phyloP scores from a whole-genome alignment of 106 monocot species.

The Dactylorhiza incarnata region DNA sequence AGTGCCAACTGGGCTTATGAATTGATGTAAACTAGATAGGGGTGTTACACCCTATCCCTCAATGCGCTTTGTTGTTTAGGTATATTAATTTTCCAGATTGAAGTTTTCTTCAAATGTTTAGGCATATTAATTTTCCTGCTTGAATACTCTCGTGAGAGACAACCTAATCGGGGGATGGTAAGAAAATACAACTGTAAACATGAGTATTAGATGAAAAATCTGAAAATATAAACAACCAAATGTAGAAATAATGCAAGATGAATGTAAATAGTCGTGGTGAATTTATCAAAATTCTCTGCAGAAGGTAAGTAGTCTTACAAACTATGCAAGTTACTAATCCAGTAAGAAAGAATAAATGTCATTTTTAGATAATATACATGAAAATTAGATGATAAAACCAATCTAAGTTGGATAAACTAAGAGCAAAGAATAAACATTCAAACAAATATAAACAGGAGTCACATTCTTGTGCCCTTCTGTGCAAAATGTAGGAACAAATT shows the following conservation, averaged over 20 bases:
- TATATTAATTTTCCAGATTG: neutral
- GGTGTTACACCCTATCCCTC: too few relatives aligned
- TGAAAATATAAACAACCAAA: neutral
- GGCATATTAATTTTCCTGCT: conserved; percentile 38
- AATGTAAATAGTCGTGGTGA: too few relatives aligned
- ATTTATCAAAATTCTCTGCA: neutral
- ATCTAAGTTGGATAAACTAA: too few relatives aligned
- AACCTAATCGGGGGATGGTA: conserved; percentile 32
- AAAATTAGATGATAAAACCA: neutral
- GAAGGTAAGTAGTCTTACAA: neutral
- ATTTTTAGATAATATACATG: neutral
- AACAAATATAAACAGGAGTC: too few relatives aligned
- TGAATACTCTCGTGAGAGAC: conserved; percentile 96
- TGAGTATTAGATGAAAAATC: neutral
- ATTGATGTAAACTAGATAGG: too few relatives aligned
- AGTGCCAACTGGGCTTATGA: too few relatives aligned
- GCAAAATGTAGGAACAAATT: neutral
- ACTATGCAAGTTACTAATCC: neutral
- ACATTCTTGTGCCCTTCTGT: neutral
- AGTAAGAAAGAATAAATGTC: neutral
- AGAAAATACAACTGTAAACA: neutral
- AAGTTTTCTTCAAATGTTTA: neutral
- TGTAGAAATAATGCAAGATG: neutral
- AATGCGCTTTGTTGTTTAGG: too few relatives aligned
- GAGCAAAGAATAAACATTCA: too few relatives aligned